Percentiles rank a stretch among this genome's conserved stretches.
Conservation (phyloP, 2,329 filamentous ascomycete species). For the Pestalotiopsis sp. region DNA sequence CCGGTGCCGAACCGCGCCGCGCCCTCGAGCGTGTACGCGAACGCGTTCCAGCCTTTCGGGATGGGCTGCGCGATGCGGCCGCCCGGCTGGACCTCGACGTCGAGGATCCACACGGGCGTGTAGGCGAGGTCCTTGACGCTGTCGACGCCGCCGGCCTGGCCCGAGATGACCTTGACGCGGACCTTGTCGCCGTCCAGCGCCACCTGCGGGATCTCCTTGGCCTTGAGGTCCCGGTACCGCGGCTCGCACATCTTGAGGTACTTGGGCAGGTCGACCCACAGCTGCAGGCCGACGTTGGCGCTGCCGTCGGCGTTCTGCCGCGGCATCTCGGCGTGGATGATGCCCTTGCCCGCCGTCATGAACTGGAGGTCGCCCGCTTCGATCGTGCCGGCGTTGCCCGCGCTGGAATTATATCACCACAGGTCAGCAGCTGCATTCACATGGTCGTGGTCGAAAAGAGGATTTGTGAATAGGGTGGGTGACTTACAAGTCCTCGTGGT, state of each 20-base stretch:
- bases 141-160: constrained; percentile 81
- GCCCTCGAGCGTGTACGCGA: constrained; percentile 84
- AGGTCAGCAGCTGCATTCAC: background rate
- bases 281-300: constrained; percentile 84
- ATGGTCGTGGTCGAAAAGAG: background rate
- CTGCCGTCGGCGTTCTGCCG: constrained; percentile 74
- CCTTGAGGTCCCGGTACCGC: constrained; percentile 83
- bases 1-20: constrained; percentile 64
- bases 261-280: constrained; percentile 91
- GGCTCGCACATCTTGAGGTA: constrained; percentile 87
- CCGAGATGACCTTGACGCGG: constrained; percentile 86
- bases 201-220: constrained; percentile 77
- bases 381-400: constrained; percentile 70
- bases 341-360: constrained; percentile 92
- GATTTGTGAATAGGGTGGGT: background rate
- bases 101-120: constrained; percentile 95
- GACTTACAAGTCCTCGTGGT: constrained; percentile 37
- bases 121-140: constrained; percentile 90
- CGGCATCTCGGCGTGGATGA: constrained; percentile 97
- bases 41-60: constrained; percentile 85
- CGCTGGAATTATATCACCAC: constrained; percentile 11
- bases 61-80: constrained; percentile 76
- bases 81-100: constrained; percentile 79
- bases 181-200: constrained; percentile 74
- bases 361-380: constrained; percentile 90